Evolutionary conservation across 1,284 basidiomycete species (phyloP).

Genomic region (Volvariella surrecta): DNA sequence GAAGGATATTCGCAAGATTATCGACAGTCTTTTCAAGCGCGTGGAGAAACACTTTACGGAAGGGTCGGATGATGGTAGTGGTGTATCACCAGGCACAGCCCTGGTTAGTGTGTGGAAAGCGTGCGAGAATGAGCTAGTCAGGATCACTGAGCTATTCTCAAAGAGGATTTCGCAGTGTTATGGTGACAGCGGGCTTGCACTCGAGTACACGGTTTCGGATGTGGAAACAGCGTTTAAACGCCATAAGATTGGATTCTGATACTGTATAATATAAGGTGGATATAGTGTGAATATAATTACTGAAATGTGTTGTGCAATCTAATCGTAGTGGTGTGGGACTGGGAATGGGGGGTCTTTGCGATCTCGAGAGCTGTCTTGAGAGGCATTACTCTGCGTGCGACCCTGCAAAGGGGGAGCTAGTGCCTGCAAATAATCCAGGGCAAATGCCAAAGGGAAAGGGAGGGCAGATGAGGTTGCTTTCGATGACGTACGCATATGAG

Average conservation of each 20-base stretch:
- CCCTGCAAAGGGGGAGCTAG: neutral
- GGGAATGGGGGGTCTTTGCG: neutral
- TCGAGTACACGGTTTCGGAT: constrained; percentile 74
- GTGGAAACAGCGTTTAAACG: constrained; percentile 72
- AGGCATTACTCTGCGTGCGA: neutral
- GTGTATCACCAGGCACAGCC: constrained; percentile 57
- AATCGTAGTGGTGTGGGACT: neutral
- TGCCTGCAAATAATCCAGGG: neutral
- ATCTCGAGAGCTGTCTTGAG: neutral
- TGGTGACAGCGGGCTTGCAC: constrained; percentile 52
- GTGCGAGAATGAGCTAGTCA: constrained; percentile 74
- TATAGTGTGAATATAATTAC: neutral
- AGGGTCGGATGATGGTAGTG: constrained; percentile 49
- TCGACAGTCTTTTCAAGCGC: constrained; percentile 84
- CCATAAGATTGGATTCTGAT: constrained; percentile 24
- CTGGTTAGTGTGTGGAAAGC: constrained; percentile 83
- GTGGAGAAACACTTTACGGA: constrained; percentile 96
- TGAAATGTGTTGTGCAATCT: too few relatives aligned
- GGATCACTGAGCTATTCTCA: constrained; percentile 62
- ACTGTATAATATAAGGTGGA: too few relatives aligned
- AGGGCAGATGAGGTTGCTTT: too few relatives aligned
- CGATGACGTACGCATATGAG: too few relatives aligned
- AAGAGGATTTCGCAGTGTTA: constrained; percentile 74
- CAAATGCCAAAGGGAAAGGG: neutral
- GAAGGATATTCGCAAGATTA: constrained; percentile 83